phyloP scores from a whole-genome alignment of 1,284 basidiomycete genomes.

The Schizophyllum commune region DNA sequence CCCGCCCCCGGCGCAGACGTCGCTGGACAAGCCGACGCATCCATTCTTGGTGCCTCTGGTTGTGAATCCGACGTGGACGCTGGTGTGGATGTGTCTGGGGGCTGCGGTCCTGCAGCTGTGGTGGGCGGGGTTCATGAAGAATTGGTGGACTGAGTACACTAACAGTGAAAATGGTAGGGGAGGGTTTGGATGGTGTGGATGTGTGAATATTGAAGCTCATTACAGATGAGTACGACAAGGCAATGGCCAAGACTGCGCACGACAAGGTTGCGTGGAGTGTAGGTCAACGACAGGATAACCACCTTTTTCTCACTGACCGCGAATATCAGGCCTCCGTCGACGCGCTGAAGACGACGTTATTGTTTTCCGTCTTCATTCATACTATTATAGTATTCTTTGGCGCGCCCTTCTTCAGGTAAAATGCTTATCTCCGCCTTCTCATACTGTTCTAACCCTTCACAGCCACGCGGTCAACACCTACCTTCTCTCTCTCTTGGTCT shows the following conservation, averaged over 20 bases:
- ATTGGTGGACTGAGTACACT: slow-evolving; percentile 39
- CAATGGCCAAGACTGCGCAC: not conserved
- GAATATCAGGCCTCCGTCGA: slow-evolving; percentile 38
- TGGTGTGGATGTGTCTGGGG: slow-evolving; percentile 56
- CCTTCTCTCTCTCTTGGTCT: slow-evolving; percentile 60
- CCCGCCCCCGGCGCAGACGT: slow-evolving; percentile 22
- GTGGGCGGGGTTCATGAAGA: slow-evolving; percentile 64
- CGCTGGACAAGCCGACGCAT: slow-evolving; percentile 56
- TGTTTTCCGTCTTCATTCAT: slow-evolving; percentile 40
- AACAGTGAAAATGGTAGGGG: not conserved
- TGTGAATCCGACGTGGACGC: slow-evolving; percentile 48
- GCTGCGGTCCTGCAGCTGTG: slow-evolving; percentile 53
- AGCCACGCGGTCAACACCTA: slow-evolving; percentile 55
- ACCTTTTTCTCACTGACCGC: too few relatives aligned
- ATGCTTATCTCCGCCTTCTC: slow-evolving; percentile 7
- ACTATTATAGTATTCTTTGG: slow-evolving; percentile 61
- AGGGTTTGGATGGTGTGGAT: slow-evolving; percentile 15
- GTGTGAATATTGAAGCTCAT: slow-evolving; percentile 21
- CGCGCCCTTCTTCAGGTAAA: slow-evolving; percentile 60
- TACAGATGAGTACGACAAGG: not conserved
- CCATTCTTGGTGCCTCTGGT: slow-evolving; percentile 64
- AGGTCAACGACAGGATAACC: not conserved
- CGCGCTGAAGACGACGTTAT: slow-evolving; percentile 48
- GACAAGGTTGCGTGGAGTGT: not conserved
- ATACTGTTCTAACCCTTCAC: slow-evolving; percentile 4